Conservation (phyloP, 1,284 basidiomycete species). For the Puccinia coronata region DNA sequence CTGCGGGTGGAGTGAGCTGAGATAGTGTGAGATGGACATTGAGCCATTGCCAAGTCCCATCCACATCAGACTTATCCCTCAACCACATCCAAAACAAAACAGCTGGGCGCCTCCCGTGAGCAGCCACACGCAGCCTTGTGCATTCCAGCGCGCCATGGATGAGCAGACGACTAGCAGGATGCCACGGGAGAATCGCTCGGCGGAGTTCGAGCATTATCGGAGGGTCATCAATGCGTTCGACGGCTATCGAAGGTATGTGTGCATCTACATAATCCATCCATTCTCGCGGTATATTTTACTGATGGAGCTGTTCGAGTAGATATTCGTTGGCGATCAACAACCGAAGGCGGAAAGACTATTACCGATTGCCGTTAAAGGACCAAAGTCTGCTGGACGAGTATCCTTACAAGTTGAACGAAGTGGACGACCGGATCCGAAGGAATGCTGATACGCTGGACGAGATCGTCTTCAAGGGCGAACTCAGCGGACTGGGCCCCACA, state of each 20-base stretch:
- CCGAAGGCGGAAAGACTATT: constrained; percentile 40
- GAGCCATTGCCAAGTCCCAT: background rate
- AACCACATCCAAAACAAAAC: no score
- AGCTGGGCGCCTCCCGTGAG: no score
- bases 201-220: constrained; percentile 23
- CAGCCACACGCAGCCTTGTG: no score
- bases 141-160: no score
- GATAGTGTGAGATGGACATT: background rate
- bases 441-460: constrained; percentile 41
- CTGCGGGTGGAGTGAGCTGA: no score
- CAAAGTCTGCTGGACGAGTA: constrained; percentile 24
- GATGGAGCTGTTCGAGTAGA: background rate
- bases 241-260: constrained; percentile 33
- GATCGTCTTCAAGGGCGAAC: constrained; percentile 28
- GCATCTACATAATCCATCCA: background rate
- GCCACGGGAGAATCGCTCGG: no score
- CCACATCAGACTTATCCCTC: no score
- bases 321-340: constrained; percentile 33
- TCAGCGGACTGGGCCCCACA: constrained; percentile 21
- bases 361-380: constrained; percentile 24
- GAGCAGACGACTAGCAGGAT: no score
- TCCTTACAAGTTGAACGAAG: constrained; percentile 34
- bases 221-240: constrained; percentile 44
- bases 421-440: constrained; percentile 39
- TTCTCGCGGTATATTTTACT: background rate